Conservation (phyloP, 1,284 basidiomycete genomes). For the Trichosporon ovoides region DNA sequence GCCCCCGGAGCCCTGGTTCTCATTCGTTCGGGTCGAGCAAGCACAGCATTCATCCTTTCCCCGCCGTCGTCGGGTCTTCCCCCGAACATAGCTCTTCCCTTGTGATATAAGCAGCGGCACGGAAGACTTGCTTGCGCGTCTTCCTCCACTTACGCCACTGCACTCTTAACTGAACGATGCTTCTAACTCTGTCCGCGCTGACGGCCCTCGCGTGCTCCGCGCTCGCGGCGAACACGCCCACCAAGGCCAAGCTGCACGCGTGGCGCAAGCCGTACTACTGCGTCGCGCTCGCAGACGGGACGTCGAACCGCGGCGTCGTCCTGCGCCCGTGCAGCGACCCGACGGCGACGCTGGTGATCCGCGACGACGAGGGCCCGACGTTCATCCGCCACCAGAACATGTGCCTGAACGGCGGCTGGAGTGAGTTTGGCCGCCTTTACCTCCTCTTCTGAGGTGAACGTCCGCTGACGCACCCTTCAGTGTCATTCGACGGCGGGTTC, state of each 20-base stretch:
- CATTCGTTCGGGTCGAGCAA: too few species aligned
- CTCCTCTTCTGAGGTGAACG: neutral
- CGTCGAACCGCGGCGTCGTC: neutral
- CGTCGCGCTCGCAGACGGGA: neutral
- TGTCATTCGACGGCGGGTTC: neutral
- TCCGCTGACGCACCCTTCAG: too few species aligned
- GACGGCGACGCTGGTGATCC: neutral
- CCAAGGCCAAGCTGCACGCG: neutral
- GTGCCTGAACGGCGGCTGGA: neutral
- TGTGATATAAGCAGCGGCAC: too few species aligned
- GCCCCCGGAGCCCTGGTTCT: too few species aligned
- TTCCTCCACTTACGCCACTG: too few species aligned
- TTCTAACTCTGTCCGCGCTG: neutral
- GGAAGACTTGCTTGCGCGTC: too few species aligned
- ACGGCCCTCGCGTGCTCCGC: neutral
- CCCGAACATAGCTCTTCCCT: too few species aligned
- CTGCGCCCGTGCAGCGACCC: neutral
- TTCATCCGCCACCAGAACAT: constrained; percentile 1
- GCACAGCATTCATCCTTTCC: too few species aligned
- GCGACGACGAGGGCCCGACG: neutral
- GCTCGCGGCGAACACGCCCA: neutral
- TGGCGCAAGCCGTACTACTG: neutral
- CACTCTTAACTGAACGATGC: too few species aligned
- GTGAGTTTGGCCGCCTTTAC: neutral
- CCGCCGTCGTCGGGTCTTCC: too few species aligned